These are phyloP conservation scores for Vitis rupestris DNA, from an alignment of 164 flowering plant species.

Conservation along the genomic window DNA sequence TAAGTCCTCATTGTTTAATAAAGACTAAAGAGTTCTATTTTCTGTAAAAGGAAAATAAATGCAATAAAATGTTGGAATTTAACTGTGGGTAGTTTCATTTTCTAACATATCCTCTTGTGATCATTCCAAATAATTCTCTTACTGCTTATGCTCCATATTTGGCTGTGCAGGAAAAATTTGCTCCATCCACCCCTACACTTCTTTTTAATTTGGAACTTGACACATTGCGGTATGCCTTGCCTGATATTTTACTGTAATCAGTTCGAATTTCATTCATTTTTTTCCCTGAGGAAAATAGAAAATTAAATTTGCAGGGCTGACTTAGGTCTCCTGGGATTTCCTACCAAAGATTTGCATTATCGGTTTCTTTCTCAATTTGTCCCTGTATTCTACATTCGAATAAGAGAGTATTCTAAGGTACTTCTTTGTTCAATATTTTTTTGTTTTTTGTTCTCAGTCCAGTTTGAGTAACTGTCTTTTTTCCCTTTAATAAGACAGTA, in stretches of 20 bases:
- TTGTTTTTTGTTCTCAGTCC: background rate
- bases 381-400: slow-evolving; percentile 87
- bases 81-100: too few species aligned
- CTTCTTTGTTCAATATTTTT: background rate
- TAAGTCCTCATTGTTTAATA: too few species aligned
- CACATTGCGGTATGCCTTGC: slow-evolving; percentile 66
- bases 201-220: slow-evolving; percentile 95
- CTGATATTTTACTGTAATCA: background rate
- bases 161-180: slow-evolving; percentile 73
- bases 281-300: background rate
- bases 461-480: slow-evolving; percentile 16
- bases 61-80: too few species aligned
- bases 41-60: too few species aligned
- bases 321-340: slow-evolving; percentile 89
- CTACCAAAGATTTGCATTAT: slow-evolving; percentile 82
- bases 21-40: too few species aligned
- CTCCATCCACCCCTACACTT: slow-evolving; percentile 73
- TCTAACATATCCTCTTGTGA: too few species aligned
- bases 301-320: slow-evolving; percentile 69
- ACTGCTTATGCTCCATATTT: too few species aligned
- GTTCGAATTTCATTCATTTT: background rate
- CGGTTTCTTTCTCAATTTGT: slow-evolving; percentile 90
- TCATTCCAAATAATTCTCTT: too few species aligned
- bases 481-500: slow-evolving; percentile 65
- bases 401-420: slow-evolving; percentile 98